Conservation (phyloP, 495 filamentous ascomycete genomes). For the Evernia prunastri region DNA sequence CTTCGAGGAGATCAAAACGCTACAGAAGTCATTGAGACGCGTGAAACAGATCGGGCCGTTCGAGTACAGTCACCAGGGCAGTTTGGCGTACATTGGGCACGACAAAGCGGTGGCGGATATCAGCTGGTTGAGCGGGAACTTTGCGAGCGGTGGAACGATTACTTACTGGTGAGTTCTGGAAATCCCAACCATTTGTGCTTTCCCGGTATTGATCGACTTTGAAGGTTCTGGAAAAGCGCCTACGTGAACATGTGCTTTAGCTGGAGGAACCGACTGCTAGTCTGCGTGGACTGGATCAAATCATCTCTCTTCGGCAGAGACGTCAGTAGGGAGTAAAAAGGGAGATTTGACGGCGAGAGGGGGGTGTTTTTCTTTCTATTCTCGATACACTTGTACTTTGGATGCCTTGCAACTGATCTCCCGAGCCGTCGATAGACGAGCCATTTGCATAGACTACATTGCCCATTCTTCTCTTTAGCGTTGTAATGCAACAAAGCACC, state of each 20-base stretch:
- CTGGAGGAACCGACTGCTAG: conserved; percentile 87
- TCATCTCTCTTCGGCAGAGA: conserved; percentile 92
- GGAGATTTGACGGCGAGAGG: neutral
- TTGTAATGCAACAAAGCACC: neutral
- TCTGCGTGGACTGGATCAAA: conserved; percentile 93
- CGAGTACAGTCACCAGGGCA: conserved; percentile 96
- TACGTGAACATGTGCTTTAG: conserved; percentile 99
- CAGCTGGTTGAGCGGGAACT: conserved; percentile 94
- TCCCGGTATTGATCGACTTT: neutral
- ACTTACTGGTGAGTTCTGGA: conserved; percentile 46
- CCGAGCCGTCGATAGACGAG: neutral
- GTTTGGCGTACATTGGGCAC: conserved; percentile 93
- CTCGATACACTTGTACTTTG: neutral
- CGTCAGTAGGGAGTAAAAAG: conserved; percentile 76
- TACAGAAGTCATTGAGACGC: conserved; percentile 77
- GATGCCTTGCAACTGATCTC: neutral
- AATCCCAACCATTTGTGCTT: neutral
- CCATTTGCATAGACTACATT: neutral
- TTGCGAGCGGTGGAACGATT: conserved; percentile 74
- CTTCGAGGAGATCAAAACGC: conserved; percentile 68
- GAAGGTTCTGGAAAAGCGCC: conserved; percentile 90
- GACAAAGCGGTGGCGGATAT: conserved; percentile 98
- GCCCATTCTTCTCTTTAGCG: neutral
- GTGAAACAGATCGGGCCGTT: conserved; percentile 94
- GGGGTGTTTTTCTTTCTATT: neutral